Evolutionary conservation across 139 green algal genomes (phyloP).

Genomic region (Coelastrella sp.): DNA sequence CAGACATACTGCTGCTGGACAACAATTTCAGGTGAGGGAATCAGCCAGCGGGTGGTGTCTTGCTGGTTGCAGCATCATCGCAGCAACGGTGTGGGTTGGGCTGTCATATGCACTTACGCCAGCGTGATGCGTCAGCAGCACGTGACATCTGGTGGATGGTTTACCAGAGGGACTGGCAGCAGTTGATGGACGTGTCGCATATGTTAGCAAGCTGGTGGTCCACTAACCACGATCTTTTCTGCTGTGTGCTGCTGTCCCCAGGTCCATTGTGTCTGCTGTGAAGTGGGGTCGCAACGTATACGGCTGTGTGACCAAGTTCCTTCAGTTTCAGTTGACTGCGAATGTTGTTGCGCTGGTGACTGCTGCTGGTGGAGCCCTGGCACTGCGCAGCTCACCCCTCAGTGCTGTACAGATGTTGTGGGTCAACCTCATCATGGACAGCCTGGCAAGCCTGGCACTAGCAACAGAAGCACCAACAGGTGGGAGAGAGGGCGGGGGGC

Average conservation of each 20-base stretch:
- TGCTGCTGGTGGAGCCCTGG: conserved; percentile 76
- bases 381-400: conserved; percentile 69
- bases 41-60: not conserved
- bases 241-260: not conserved
- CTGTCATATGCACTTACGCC: not conserved
- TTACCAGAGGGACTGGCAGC: too few species aligned
- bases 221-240: not conserved
- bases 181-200: too few species aligned
- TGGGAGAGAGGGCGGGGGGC: not conserved
- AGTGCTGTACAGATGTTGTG: conserved; percentile 80
- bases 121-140: not conserved
- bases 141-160: too few species aligned
- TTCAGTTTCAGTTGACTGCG: conserved; percentile 91
- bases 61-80: not conserved
- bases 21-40: conserved; percentile 81
- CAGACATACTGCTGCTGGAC: conserved; percentile 95
- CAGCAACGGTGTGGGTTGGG: not conserved
- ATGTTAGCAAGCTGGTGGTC: not conserved
- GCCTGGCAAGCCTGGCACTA: conserved; percentile 83
- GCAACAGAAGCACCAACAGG: conserved; percentile 85
- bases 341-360: conserved; percentile 76
- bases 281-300: conserved; percentile 94
- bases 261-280: conserved; percentile 85
- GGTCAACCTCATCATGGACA: conserved; percentile 97
- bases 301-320: conserved; percentile 85